phyloP scores from a whole-genome alignment of 73 alveolate species.

The Paramecium octaurelia region DNA sequence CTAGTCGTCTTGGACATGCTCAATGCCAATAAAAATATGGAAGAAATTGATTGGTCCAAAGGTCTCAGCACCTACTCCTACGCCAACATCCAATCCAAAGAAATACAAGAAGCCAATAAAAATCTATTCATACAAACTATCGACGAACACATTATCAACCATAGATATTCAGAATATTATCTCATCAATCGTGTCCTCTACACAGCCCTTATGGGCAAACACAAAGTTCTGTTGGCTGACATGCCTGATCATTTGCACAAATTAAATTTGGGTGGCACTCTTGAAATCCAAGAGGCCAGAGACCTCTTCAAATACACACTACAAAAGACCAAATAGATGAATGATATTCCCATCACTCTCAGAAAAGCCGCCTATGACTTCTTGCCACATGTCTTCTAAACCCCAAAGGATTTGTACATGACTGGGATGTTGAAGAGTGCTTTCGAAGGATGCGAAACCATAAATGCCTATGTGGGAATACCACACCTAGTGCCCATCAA shows the following conservation, averaged over 20 bases:
- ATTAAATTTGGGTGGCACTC: slow-evolving; percentile 79
- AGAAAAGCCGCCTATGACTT: slow-evolving; percentile 78
- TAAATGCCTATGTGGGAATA: slow-evolving; percentile 77
- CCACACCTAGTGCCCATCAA: slow-evolving; percentile 86
- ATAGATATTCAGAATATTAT: slow-evolving; percentile 74
- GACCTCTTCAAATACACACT: slow-evolving; percentile 81
- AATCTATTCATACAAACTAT: slow-evolving; percentile 78
- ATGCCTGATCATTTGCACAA: slow-evolving; percentile 86
- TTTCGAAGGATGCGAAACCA: slow-evolving; percentile 67
- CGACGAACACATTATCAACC: slow-evolving; percentile 81
- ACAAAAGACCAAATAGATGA: slow-evolving; percentile 64
- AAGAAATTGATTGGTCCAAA: slow-evolving; percentile 75
- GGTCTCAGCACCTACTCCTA: slow-evolving; percentile 79
- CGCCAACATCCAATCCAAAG: slow-evolving; percentile 74
- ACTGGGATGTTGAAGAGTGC: slow-evolving; percentile 83
- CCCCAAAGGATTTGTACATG: slow-evolving; percentile 89
- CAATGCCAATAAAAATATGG: slow-evolving; percentile 74
- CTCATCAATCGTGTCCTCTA: slow-evolving; percentile 76
- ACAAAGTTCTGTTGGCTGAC: slow-evolving; percentile 82
- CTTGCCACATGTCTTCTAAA: slow-evolving; percentile 82
- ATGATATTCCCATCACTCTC: slow-evolving; percentile 74
- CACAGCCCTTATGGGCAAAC: slow-evolving; percentile 89
- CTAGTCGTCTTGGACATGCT: slow-evolving; percentile 79
- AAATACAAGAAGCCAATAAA: slow-evolving; percentile 67
- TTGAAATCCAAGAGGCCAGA: slow-evolving; percentile 79